These are phyloP conservation scores for Tuber microsphaerosporum DNA, from an alignment of 495 filamentous ascomycete genomes.

Conservation along the genomic window DNA sequence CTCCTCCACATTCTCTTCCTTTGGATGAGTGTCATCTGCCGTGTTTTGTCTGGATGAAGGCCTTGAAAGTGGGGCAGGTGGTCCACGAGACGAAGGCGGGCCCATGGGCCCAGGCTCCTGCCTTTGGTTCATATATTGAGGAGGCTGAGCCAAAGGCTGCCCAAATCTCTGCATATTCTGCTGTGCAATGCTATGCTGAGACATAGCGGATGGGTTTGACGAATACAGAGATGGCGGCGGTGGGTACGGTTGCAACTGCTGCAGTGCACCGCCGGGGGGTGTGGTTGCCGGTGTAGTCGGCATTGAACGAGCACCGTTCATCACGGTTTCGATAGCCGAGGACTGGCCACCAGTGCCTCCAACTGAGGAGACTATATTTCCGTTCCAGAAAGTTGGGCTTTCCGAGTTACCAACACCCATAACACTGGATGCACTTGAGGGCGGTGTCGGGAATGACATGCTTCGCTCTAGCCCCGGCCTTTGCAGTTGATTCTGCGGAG, in stretches of 20 bases:
- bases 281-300: constrained; percentile 92
- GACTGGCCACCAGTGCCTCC: constrained; percentile 57
- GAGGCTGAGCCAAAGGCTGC: constrained; percentile 51
- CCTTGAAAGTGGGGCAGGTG: constrained; percentile 31
- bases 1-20: constrained; percentile 46
- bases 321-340: constrained; percentile 75
- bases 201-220: constrained; percentile 35
- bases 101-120: constrained; percentile 67
- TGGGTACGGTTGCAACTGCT: constrained; percentile 59
- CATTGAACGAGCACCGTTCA: constrained; percentile 79
- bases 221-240: constrained; percentile 24
- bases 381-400: constrained; percentile 34
- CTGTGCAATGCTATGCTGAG: constrained; percentile 55
- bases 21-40: constrained; percentile 37
- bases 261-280: constrained; percentile 69
- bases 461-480: constrained; percentile 35
- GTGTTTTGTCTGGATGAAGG: constrained; percentile 41
- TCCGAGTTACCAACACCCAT: constrained; percentile 52
- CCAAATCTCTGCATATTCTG: constrained; percentile 67
- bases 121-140: constrained; percentile 60
- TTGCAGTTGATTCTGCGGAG: constrained; percentile 48
- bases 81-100: constrained; percentile 53
- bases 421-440: constrained; percentile 82
- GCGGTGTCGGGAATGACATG: constrained; percentile 77
- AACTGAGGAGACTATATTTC: constrained; percentile 20